Conservation (phyloP, 805 yeast species). For the Metschnikowia gelsemii region DNA sequence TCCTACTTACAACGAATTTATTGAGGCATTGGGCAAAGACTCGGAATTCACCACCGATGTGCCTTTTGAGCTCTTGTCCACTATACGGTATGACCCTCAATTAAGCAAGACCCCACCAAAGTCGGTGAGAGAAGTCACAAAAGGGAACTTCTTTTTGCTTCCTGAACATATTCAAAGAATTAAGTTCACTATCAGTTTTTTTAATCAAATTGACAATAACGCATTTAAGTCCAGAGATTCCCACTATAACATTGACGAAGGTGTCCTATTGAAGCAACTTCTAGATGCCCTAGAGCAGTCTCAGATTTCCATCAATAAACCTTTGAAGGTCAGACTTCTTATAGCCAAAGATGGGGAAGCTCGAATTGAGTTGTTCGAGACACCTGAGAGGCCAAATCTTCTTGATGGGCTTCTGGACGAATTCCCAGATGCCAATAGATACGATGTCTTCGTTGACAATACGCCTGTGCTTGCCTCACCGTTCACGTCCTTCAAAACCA, state of each 20-base stretch:
- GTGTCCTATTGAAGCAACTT: conserved; percentile 38
- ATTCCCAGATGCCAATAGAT: conserved; percentile 28
- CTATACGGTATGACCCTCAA: conserved; percentile 74
- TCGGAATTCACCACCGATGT: conserved; percentile 8
- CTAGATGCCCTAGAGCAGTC: conserved; percentile 28
- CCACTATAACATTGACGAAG: conserved; percentile 26
- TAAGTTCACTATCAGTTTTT: conserved; percentile 51
- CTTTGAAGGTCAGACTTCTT: conserved; percentile 37
- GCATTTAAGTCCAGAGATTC: conserved; percentile 32
- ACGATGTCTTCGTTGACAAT: conserved; percentile 64
- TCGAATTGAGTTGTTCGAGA: conserved; percentile 34
- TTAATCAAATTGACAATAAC: conserved; percentile 25
- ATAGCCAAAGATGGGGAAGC: conserved; percentile 28
- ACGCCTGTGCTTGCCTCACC: conserved; percentile 57
- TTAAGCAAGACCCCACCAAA: conserved; percentile 33
- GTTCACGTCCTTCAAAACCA: conserved; percentile 86
- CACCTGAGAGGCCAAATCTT: conserved; percentile 26
- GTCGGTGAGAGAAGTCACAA: conserved; percentile 25
- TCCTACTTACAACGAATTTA: conserved; percentile 9
- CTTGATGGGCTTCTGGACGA: conserved; percentile 28
- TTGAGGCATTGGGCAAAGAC: conserved; percentile 7
- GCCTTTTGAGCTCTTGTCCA: conserved; percentile 55
- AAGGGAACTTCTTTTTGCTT: conserved; percentile 55
- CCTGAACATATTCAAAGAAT: conserved; percentile 64
- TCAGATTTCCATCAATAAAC: conserved; percentile 21